Evolutionary conservation across 768 basidiomycete genomes (phyloP).

Genomic region (Hirschioporus abietinus): DNA sequence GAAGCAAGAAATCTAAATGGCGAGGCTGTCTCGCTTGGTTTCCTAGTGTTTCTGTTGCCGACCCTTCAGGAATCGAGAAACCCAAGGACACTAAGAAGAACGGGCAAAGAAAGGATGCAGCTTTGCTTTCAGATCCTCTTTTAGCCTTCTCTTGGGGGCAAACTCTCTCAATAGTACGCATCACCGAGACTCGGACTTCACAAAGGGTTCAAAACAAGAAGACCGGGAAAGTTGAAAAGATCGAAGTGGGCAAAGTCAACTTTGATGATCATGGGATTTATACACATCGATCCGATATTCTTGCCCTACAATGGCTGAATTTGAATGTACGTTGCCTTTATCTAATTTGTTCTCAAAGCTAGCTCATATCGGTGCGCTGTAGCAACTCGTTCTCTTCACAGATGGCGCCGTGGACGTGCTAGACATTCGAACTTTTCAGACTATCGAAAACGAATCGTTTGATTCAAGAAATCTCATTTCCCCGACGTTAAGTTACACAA

Average conservation of each 20-base stretch:
- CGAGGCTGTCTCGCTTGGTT: constrained; percentile 79
- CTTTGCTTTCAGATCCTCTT: constrained; percentile 39
- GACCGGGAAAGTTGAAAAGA: constrained; percentile 51
- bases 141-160: constrained; percentile 86
- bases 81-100: constrained; percentile 16
- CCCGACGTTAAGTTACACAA: constrained; percentile 42
- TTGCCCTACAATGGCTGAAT: constrained; percentile 86
- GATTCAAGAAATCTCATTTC: constrained; percentile 53
- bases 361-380: constrained; percentile 7
- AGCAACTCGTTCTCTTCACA: constrained; percentile 73
- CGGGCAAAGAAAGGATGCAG: constrained; percentile 19
- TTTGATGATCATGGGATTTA: constrained; percentile 59
- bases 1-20: constrained; percentile 40
- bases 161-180: constrained; percentile 55
- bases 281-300: constrained; percentile 54
- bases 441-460: constrained; percentile 60
- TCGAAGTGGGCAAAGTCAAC: constrained; percentile 60
- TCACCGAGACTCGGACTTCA: constrained; percentile 54
- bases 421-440: constrained; percentile 49
- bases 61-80: neutral
- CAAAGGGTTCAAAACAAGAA: constrained; percentile 47
- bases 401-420: constrained; percentile 56
- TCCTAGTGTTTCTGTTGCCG: constrained; percentile 44
- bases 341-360: neutral
- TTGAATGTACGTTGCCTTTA: constrained; percentile 61